Base-by-base conservation (phyloP, 2,329 filamentous ascomycete species). In the Passalora sequoiae region DNA sequence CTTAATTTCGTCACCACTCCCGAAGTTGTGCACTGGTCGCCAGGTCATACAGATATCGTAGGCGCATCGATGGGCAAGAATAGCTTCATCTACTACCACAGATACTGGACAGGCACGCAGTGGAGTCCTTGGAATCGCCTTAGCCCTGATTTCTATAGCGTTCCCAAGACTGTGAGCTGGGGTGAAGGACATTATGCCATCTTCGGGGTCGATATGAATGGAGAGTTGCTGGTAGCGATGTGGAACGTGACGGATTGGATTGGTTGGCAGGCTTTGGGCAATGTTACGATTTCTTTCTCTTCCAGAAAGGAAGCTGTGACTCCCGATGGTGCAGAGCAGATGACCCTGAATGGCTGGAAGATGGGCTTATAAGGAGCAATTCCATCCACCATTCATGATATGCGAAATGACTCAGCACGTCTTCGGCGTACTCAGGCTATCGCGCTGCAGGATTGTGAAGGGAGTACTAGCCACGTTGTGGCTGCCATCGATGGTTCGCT, bases 351-450 rank as follows among this genome's bases (percentile, higher is more conserved):
- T 4, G 15, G 30, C 3, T 33, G 20, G 9, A 33, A 33, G 15
- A 15, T 19, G 20, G 30, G 30, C 30, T 33, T 33, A 19, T 33
- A 19, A 33, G 30, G 29, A 30, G 28, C 28, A n/a, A n/a, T n/a
- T n/a, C n/a, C n/a, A n/a, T n/a, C n/a, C n/a, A n/a, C n/a, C n/a
- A n/a, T n/a, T n/a, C n/a, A n/a, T n/a, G n/a, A n/a, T n/a, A n/a
- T n/a, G n/a, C n/a, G n/a, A n/a, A n/a, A n/a, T n/a, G n/a, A n/a
- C n/a, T n/a, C n/a, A n/a, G n/a, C n/a, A n/a, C n/a, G n/a, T n/a
- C n/a, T n/a, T n/a, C n/a, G n/a, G n/a, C n/a, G n/a, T n/a, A n/a
- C n/a, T n/a, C n/a, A n/a, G n/a, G n/a, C n/a, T n/a, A n/a, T n/a
- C n/a, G n/a, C n/a, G n/a, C n/a, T n/a, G n/a, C n/a, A n/a, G n/a